phyloP scores from a whole-genome alignment of 1,139 yeast genomes.

The Pichia sp. region DNA sequence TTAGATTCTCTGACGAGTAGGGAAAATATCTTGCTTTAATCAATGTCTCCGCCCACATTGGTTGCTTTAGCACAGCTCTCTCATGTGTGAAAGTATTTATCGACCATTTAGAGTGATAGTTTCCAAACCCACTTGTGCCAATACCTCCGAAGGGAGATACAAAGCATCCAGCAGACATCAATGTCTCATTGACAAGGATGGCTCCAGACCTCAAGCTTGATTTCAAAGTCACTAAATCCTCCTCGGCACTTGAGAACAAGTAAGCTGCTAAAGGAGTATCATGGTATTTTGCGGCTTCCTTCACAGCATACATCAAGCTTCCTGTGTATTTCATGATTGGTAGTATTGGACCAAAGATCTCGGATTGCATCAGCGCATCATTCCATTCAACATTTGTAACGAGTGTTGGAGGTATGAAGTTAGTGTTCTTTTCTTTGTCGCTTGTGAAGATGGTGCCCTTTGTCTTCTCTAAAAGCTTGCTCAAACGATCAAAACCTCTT shows the following conservation, averaged over 20 bases:
- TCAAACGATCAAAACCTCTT: conserved; percentile 48
- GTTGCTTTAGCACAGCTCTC: conserved; percentile 63
- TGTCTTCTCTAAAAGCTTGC: conserved; percentile 39
- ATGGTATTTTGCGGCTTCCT: conserved; percentile 41
- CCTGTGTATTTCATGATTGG: conserved; percentile 55
- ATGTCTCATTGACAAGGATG: conserved; percentile 60
- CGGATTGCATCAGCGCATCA: conserved; percentile 70
- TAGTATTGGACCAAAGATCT: conserved; percentile 79
- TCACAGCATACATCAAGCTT: conserved; percentile 42
- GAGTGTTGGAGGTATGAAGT: conserved; percentile 70
- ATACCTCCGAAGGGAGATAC: conserved; percentile 89
- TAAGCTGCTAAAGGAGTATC: conserved; percentile 90
- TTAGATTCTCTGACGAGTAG: conserved; percentile 33
- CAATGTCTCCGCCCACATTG: conserved; percentile 56
- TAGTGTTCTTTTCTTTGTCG: conserved; percentile 31
- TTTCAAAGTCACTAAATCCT: conserved; percentile 46
- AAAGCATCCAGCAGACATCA: conserved; percentile 65
- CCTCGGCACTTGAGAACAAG: conserved; percentile 52
- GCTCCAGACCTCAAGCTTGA: conserved; percentile 65
- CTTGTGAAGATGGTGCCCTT: conserved; percentile 64
- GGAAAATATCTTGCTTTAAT: conserved; percentile 69
- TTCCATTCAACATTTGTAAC: conserved; percentile 53
- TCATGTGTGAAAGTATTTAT: conserved; percentile 71
- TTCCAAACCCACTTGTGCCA: conserved; percentile 75
- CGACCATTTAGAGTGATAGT: conserved; percentile 74